Base-by-base conservation (phyloP, 129 eudicot genomes). In the Erigeron canadensis region DNA sequence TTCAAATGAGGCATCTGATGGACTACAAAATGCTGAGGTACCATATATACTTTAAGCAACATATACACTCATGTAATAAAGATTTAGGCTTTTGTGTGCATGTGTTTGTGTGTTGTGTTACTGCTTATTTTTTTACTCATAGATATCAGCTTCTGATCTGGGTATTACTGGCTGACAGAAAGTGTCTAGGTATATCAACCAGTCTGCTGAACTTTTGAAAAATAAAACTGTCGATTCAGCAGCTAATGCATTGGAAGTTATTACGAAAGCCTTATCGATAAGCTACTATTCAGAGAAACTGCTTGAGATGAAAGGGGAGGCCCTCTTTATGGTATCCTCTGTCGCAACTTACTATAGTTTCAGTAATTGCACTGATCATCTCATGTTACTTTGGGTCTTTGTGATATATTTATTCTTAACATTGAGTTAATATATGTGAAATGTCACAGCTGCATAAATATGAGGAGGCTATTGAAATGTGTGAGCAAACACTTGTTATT, bases 221-320 rank as follows among this genome's bases (percentile, higher is more conserved):
- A 75, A 80, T 67, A 76, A 75, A 76, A 84, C 91, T 43, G 76
- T 59, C 34, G 79, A 83, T 69, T 82, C 90, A 68, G 85, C 94
- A 41, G 76, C 40, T 63, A 50, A 46, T 39, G 97, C 96, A 21
- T 79, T 88, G 48, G 83, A 23, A 55, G 69, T 75, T 34, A 75
- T 86, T 67, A 56, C 7, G 10, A 88, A 86, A 70, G 96, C 83
- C 60, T 79, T 86, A 74, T 74, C 86, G 23, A 83, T 86, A 60
- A 84, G 97, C 74, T 63, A 65, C 67, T 86, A 82, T 51, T 88
- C 97, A 0, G 97, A 91, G 65, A 84, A 77, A 70, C 80, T 91
- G 57, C 88, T 87, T 78, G 83, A 93, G 80, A 71, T 93, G 87
- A 85, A 84, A 77, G 96, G 87, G 72, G 87, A 88, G 80, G 87